A percentile compares a stretch with the other conserved stretches of the same genome.
Conservation (phyloP, 208 protist genomes). For the Acanthamoeba triangularis region DNA sequence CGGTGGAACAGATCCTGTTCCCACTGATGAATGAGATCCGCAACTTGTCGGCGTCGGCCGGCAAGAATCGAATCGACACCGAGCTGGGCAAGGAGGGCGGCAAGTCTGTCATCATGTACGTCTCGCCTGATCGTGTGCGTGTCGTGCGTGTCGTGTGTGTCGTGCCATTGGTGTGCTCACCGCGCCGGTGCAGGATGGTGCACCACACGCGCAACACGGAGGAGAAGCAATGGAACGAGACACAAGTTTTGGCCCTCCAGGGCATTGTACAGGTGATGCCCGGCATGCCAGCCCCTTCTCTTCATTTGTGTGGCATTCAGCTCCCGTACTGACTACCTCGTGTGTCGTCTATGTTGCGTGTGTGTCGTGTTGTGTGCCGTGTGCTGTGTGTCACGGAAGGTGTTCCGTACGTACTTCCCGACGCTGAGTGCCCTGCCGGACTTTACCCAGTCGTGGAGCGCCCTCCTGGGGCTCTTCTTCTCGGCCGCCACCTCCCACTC, state of each 20-base stretch:
- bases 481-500: conserved; percentile 54
- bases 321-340: too few species aligned
- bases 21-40: conserved; percentile 73
- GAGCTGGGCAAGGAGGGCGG: conserved; percentile 75
- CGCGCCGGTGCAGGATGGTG: conserved; percentile 28
- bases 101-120: conserved; percentile 77
- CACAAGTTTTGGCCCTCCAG: conserved; percentile 63
- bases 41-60: neutral
- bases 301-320: neutral
- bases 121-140: neutral
- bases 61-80: conserved; percentile 50
- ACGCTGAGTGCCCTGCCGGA: conserved; percentile 43
- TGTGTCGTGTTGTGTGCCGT: neutral
- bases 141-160: neutral
- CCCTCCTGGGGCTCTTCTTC: neutral
- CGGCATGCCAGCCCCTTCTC: neutral
- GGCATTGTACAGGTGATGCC: conserved; percentile 70
- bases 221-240: conserved; percentile 78
- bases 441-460: conserved; percentile 35
- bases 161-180: neutral
- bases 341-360: neutral
- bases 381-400: neutral
- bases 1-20: conserved; percentile 17
- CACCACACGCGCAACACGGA: conserved; percentile 77
- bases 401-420: conserved; percentile 72